Evolutionary conservation across 2,329 filamentous ascomycete species (phyloP).

Genomic region (Colletotrichum viniferum): DNA sequence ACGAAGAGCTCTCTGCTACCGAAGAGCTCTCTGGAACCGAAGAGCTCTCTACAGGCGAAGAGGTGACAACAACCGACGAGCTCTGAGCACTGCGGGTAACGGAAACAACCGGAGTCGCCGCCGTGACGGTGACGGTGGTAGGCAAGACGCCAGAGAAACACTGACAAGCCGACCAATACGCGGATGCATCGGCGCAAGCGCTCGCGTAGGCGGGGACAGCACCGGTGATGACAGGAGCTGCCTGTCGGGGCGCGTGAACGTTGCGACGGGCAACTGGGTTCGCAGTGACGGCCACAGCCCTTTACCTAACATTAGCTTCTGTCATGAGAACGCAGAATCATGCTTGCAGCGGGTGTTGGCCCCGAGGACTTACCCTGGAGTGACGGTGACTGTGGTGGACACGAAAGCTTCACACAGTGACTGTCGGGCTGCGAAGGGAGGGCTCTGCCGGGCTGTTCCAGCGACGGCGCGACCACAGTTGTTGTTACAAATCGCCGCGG

Average conservation of each 20-base stretch:
- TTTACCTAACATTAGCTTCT: background rate
- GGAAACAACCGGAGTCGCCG: conserved; percentile 1
- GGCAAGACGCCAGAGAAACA: conserved; percentile 22
- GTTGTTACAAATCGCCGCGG: conserved; percentile 7
- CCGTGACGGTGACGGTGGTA: conserved; percentile 19
- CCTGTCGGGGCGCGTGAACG: conserved; percentile 1
- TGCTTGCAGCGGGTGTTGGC: background rate
- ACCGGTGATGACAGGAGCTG: background rate
- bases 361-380: background rate
- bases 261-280: background rate
- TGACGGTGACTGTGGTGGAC: conserved; percentile 7
- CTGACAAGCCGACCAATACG: conserved; percentile 25
- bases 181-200: conserved; percentile 8
- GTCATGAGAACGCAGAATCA: background rate
- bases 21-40: background rate
- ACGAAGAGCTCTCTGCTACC: background rate
- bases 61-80: background rate
- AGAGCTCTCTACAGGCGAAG: background rate
- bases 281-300: background rate
- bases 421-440: background rate
- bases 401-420: conserved; percentile 10
- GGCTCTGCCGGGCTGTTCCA: background rate
- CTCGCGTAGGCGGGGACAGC: conserved; percentile 21
- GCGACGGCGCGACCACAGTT: conserved; percentile 18
- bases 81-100: background rate